Percentiles rank a stretch among this genome's conserved stretches.
Evolutionary conservation across 2,329 filamentous ascomycete genomes (phyloP).

Genomic region (Pyrenophora tritici-repentis): DNA sequence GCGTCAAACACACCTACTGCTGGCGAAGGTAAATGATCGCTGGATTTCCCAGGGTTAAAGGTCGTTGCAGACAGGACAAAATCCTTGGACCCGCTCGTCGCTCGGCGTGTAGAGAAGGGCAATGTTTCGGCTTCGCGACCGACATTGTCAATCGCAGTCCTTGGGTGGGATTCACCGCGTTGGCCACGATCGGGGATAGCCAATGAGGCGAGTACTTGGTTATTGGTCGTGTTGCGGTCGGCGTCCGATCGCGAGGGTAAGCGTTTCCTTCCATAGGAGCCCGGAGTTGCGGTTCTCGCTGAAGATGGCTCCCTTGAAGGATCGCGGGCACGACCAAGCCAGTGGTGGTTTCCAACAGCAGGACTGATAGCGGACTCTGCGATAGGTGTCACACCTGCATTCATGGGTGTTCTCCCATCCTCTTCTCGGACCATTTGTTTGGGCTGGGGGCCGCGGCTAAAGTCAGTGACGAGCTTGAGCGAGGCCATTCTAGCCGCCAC

Average conservation of each 20-base stretch:
- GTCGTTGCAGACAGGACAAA: constrained; percentile 47
- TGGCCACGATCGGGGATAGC: constrained; percentile 44
- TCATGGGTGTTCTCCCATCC: constrained; percentile 73
- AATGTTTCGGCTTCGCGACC: constrained; percentile 49
- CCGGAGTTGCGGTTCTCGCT: constrained; percentile 59
- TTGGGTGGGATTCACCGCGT: constrained; percentile 36
- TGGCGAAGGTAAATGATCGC: constrained; percentile 65
- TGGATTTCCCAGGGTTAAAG: constrained; percentile 37
- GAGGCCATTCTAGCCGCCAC: constrained; percentile 78
- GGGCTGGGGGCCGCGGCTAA: constrained; percentile 58
- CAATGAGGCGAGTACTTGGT: constrained; percentile 40
- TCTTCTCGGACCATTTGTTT: constrained; percentile 70
- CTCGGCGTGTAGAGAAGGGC: constrained; percentile 42
- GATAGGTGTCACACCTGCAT: constrained; percentile 84
- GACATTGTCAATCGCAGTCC: constrained; percentile 46
- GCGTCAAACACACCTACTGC: constrained; percentile 66
- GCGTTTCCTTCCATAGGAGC: constrained; percentile 69
- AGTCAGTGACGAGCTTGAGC: constrained; percentile 89
- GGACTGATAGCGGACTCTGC: constrained; percentile 71
- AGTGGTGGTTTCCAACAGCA: constrained; percentile 54
- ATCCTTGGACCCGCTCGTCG: constrained; percentile 63
- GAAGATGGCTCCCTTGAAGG: constrained; percentile 52
- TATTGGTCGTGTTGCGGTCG: constrained; percentile 39
- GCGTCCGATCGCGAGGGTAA: constrained; percentile 57
- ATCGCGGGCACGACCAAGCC: constrained; percentile 45